Evolutionary conservation across 108 stramenopile genomes (phyloP).

Genomic region (Schizochytrium sp.): DNA sequence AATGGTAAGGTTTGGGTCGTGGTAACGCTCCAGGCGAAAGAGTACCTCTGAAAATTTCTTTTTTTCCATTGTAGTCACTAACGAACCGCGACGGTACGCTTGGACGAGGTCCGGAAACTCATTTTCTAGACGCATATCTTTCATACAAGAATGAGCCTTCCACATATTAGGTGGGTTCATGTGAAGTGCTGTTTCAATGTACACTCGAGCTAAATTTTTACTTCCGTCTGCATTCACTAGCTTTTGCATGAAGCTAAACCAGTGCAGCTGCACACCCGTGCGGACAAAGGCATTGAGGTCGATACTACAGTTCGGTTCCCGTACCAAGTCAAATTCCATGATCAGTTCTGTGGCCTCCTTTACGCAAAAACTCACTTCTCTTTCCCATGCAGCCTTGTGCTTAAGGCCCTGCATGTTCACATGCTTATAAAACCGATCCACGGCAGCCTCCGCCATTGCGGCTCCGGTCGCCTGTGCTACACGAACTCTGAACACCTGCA

Average conservation of each 20-base stretch:
- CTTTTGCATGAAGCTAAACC: constrained; percentile 7
- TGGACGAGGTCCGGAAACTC: constrained; percentile 27
- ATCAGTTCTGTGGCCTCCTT: constrained; percentile 10
- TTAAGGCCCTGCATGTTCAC: background rate
- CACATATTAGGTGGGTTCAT: constrained; percentile 33
- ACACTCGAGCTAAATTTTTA: background rate
- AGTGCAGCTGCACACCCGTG: background rate
- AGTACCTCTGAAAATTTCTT: background rate
- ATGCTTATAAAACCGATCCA: background rate
- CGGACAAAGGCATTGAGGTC: background rate
- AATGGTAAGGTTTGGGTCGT: background rate
- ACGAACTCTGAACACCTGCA: constrained; percentile 7
- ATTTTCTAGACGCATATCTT: background rate
- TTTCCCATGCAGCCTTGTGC: background rate
- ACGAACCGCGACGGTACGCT: background rate
- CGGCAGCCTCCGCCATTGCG: background rate
- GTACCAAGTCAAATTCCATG: background rate
- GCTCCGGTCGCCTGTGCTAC: background rate
- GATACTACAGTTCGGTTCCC: background rate
- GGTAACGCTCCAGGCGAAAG: constrained; percentile 23
- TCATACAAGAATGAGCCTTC: constrained; percentile 32
- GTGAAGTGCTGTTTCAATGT: background rate
- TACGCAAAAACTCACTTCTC: background rate
- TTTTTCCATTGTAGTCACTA: constrained; percentile 1
- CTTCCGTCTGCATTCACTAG: background rate